phyloP scores from a whole-genome alignment of 2,329 filamentous ascomycete species.

The Fusarium staphyleae region DNA sequence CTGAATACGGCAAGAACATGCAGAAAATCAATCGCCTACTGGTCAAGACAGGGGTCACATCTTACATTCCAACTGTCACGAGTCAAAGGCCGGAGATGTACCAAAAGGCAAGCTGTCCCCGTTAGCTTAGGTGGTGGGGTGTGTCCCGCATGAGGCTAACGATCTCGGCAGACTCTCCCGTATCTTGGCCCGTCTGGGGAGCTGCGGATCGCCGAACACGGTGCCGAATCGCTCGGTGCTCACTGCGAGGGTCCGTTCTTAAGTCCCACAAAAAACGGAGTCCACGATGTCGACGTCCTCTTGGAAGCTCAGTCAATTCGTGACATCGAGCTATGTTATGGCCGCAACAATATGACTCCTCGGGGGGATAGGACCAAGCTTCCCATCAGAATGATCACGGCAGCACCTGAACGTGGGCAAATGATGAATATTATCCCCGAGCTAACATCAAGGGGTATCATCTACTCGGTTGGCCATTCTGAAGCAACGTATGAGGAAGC shows the following conservation, averaged over 20 bases:
- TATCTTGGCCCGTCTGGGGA: slow-evolving; percentile 76
- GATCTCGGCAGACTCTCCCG: slow-evolving; percentile 65
- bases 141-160: slow-evolving; percentile 36
- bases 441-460: slow-evolving; percentile 70
- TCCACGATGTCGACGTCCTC: slow-evolving; percentile 79
- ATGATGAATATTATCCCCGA: slow-evolving; percentile 74
- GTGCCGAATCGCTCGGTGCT: slow-evolving; percentile 86
- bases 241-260: slow-evolving; percentile 94
- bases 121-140: slow-evolving; percentile 21
- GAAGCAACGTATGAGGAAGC: slow-evolving; percentile 88
- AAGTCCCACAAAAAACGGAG: slow-evolving; percentile 81
- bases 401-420: slow-evolving; percentile 79
- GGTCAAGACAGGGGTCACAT: slow-evolving; percentile 82
- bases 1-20: slow-evolving; percentile 76
- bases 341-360: slow-evolving; percentile 67
- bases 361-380: slow-evolving; percentile 46
- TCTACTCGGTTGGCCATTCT: slow-evolving; percentile 84
- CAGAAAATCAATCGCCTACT: slow-evolving; percentile 74
- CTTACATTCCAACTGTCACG: slow-evolving; percentile 84
- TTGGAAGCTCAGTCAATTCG: slow-evolving; percentile 67
- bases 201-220: slow-evolving; percentile 66
- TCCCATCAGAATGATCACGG: slow-evolving; percentile 80
- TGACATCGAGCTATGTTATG: slow-evolving; percentile 77
- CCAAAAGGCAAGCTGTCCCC: slow-evolving; percentile 62
- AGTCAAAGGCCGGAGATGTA: slow-evolving; percentile 85